Base-by-base conservation (phyloP, 2,329 filamentous ascomycete species). In the Pseudogymnoascus pannorum region DNA sequence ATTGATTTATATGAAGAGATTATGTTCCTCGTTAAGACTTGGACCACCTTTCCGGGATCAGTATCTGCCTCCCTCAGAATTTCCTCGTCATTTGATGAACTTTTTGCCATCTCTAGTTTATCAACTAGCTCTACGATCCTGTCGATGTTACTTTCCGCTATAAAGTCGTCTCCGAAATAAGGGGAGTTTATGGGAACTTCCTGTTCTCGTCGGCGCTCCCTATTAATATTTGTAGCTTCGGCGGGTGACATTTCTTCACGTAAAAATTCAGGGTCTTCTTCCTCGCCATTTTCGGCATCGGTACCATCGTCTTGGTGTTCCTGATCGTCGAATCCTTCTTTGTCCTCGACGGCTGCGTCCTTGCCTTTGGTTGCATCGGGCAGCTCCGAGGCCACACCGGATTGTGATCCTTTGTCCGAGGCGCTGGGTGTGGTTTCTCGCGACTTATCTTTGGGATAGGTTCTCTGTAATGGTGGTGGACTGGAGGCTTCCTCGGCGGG, bases 281-380 rank as follows among this genome's bases (percentile, higher is more conserved):
- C 44, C 7, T 26, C 26, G 18, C 22, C n/a, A 26, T 60, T n/a
- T 26, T 60, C 57, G 2, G 12, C 35, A n/a, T 33, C 57, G 24
- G 64, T 31, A 14, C 62, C 42, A 16, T 18, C 61, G 59, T n/a
- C 54, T 60, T 62, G 26, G 5, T 4, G 18, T 24, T 57, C 33
- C 18, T 40, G 57, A 12, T 60, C 40, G 14, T 44, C 36, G 16
- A 16, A 5, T 16, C 31, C n/a, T 42, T 62, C 61, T 33, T 59
- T 20, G n/a, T 20, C 42, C n/a, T 16, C n/a, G 44, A 16, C 24
- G 44, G 44, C 11, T 51, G 24, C 44, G 59, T 61, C 31, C 38
- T 61, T 40, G 48, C 26, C 1, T 16, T 8, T 2, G 18, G 20
- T 40, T 18, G 24, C 24, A n/a, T 16, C 44, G 44, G 24, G n/a